Evolutionary conservation across 2,329 filamentous ascomycete genomes (phyloP).

Genomic region (Myriosclerotinia scirpicola): DNA sequence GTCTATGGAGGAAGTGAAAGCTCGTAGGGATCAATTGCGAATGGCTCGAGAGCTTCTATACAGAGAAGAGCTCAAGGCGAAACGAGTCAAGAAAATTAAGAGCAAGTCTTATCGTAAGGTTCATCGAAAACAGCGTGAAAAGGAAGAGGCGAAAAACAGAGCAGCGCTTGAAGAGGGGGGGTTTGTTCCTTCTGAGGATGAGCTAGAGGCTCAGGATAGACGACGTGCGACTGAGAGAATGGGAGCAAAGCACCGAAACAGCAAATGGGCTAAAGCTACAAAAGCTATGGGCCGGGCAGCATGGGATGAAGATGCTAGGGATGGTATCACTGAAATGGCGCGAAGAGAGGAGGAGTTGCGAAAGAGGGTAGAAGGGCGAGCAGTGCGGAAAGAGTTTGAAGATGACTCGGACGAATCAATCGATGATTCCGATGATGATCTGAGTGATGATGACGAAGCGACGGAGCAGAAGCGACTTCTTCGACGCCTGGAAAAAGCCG

Average conservation of each 20-base stretch:
- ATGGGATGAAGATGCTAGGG: constrained; percentile 71
- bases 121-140: constrained; percentile 76
- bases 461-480: constrained; percentile 51
- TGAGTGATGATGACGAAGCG: constrained; percentile 50
- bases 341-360: constrained; percentile 65
- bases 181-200: constrained; percentile 61
- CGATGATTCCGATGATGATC: constrained; percentile 59
- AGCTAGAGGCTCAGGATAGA: constrained; percentile 62
- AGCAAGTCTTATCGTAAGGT: constrained; percentile 92
- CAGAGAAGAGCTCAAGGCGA: constrained; percentile 82
- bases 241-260: constrained; percentile 67
- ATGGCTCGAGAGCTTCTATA: constrained; percentile 82
- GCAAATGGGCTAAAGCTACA: constrained; percentile 70
- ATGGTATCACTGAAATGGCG: constrained; percentile 64
- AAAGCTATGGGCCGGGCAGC: constrained; percentile 63
- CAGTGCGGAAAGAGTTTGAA: constrained; percentile 48
- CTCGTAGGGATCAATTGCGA: constrained; percentile 71
- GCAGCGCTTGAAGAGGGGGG: constrained; percentile 59
- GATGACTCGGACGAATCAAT: constrained; percentile 52
- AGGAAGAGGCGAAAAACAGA: constrained; percentile 55
- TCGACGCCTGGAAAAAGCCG: constrained; percentile 48
- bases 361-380: constrained; percentile 63
- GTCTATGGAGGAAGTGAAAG: constrained; percentile 70
- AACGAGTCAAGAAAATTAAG: constrained; percentile 98
- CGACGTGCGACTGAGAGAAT: constrained; percentile 67